Percentiles rank a stretch among this genome's conserved stretches.
These are phyloP conservation scores for Epichloe coenophiala DNA, from an alignment of 2,329 filamentous ascomycete species.

Conservation along the genomic window DNA sequence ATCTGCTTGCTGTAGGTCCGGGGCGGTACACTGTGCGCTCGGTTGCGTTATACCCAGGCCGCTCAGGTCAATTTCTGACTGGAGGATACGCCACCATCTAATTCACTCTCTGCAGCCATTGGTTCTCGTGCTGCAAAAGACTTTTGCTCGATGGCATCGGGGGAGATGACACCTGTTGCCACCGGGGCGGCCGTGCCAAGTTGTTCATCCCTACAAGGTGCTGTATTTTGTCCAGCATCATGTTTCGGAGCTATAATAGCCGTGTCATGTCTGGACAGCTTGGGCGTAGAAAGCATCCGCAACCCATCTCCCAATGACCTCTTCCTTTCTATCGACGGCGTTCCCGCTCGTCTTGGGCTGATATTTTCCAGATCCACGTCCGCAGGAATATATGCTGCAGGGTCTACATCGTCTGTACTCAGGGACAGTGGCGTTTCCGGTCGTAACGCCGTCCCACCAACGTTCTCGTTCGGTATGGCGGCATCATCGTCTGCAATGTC, in stretches of 20 bases:
- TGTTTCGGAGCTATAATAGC: background rate
- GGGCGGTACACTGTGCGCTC: background rate
- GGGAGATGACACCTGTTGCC: background rate
- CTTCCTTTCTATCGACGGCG: background rate
- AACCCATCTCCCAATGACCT: slow-evolving; percentile 6
- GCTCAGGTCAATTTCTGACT: background rate
- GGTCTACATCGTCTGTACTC: background rate
- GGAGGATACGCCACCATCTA: slow-evolving; percentile 4
- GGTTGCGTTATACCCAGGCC: background rate
- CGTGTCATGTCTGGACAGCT: background rate
- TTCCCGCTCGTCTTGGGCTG: slow-evolving; percentile 3
- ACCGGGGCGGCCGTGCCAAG: background rate
- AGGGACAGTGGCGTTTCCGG: background rate
- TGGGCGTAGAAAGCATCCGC: slow-evolving; percentile 1
- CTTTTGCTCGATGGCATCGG: background rate
- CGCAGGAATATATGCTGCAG: background rate
- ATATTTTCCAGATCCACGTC: background rate
- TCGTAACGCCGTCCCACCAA: background rate
- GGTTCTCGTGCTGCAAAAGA: background rate
- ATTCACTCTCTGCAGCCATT: background rate
- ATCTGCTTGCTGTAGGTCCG: background rate
- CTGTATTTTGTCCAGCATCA: background rate
- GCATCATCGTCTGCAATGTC: slow-evolving; percentile 16
- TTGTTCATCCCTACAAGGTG: background rate
- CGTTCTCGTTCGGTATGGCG: slow-evolving; percentile 2